Conservation (phyloP, 805 yeast genomes). For the Pichia heedii region DNA sequence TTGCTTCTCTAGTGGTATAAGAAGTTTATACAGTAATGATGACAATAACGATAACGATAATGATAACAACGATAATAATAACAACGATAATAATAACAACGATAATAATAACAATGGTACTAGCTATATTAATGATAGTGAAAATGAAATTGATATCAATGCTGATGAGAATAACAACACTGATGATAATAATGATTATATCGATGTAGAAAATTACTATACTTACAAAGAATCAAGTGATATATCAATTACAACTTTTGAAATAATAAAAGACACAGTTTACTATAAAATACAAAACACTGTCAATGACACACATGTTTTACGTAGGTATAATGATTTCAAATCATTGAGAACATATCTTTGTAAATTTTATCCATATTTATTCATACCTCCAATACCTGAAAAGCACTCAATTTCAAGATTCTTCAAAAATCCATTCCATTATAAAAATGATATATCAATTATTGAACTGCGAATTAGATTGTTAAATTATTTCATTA, state of each 20-base stretch:
- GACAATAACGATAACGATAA: background rate
- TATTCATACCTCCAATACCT: conserved; percentile 95
- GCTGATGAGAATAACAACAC: background rate
- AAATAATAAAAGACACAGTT: conserved; percentile 22
- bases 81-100: background rate
- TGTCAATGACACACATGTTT: conserved; percentile 15
- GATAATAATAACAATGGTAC: background rate
- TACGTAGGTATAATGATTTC: conserved; percentile 88
- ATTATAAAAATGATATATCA: conserved; percentile 23
- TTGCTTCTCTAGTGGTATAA: conserved; percentile 22
- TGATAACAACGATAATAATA: background rate
- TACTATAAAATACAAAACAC: conserved; percentile 22
- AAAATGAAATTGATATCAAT: too few species aligned
- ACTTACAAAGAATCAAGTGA: conserved; percentile 1
- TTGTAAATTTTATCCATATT: conserved; percentile 66
- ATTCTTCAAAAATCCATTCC: conserved; percentile 24
- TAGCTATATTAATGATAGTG: background rate
- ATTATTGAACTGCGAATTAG: conserved; percentile 42
- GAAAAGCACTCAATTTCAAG: conserved; percentile 54
- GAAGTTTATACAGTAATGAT: background rate
- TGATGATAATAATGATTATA: background rate
- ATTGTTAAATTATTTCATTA: conserved; percentile 35
- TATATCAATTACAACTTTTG: conserved; percentile 13
- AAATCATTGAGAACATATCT: conserved; percentile 68
- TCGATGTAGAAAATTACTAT: background rate